Conservation (phyloP, 177 flowering plant species). For the Vitis hybrid region DNA sequence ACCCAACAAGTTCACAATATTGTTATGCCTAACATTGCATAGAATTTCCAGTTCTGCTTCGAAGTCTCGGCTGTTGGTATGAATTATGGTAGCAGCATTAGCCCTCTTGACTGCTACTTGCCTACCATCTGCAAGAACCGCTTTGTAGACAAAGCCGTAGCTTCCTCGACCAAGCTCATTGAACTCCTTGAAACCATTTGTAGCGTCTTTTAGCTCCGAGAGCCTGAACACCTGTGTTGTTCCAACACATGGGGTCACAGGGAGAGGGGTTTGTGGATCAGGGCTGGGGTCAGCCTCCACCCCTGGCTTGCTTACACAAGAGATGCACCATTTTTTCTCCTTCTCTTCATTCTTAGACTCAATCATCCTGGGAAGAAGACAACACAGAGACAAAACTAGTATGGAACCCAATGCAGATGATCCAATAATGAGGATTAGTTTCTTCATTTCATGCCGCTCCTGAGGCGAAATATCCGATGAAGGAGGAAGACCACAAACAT, state of each 20-base stretch:
- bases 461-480: constrained; percentile 21
- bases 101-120: constrained; percentile 93
- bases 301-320: constrained; percentile 48
- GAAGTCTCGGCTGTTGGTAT: constrained; percentile 66
- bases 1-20: constrained; percentile 82
- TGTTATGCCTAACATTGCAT: constrained; percentile 65
- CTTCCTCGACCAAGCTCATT: constrained; percentile 94
- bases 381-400: constrained; percentile 45
- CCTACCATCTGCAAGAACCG: constrained; percentile 66
- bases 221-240: constrained; percentile 75
- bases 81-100: constrained; percentile 85
- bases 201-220: constrained; percentile 84
- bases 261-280: constrained; percentile 29
- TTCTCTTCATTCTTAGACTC: constrained; percentile 28
- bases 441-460: constrained; percentile 32
- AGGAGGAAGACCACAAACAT: constrained; percentile 45
- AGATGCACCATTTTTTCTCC: constrained; percentile 33
- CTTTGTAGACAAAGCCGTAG: constrained; percentile 91
- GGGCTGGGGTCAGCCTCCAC: constrained; percentile 29
- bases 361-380: constrained; percentile 42
- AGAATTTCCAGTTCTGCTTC: constrained; percentile 78
- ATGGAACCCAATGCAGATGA: constrained; percentile 44
- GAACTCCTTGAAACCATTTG: constrained; percentile 91
- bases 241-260: constrained; percentile 43
- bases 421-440: constrained; percentile 43